A percentile compares a stretch with the other conserved stretches of the same genome.
Evolutionary conservation across 2,329 filamentous ascomycete genomes (phyloP).

Genomic region (Claviceps purpurea): DNA sequence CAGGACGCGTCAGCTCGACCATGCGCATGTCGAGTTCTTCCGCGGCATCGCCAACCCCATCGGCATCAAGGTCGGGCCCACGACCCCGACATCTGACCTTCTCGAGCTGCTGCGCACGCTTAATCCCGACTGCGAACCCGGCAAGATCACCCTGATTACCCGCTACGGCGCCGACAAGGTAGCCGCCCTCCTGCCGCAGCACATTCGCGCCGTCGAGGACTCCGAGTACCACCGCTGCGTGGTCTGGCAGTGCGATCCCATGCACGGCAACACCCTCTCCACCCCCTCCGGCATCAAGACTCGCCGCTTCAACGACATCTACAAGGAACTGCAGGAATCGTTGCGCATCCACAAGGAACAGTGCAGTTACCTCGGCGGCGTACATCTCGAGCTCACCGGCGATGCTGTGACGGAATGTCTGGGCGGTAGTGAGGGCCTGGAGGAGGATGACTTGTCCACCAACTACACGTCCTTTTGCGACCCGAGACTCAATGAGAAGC

Average conservation of each 20-base stretch:
- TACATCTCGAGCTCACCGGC: slow-evolving; percentile 89
- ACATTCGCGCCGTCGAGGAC: slow-evolving; percentile 78
- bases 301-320: slow-evolving; percentile 77
- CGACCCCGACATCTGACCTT: slow-evolving; percentile 64
- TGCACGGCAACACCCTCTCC: slow-evolving; percentile 73
- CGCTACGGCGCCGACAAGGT: slow-evolving; percentile 80
- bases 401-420: slow-evolving; percentile 95
- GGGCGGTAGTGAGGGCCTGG: slow-evolving; percentile 74
- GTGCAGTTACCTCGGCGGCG: slow-evolving; percentile 77
- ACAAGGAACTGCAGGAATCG: slow-evolving; percentile 73
- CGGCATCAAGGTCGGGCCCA: slow-evolving; percentile 89
- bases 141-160: slow-evolving; percentile 93
- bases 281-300: slow-evolving; percentile 79
- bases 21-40: slow-evolving; percentile 95
- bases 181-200: slow-evolving; percentile 57
- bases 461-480: slow-evolving; percentile 97
- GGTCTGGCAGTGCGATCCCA: slow-evolving; percentile 97
- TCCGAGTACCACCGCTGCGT: slow-evolving; percentile 56
- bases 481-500: slow-evolving; percentile 90
- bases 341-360: slow-evolving; percentile 73
- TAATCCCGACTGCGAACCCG: slow-evolving; percentile 68
- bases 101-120: slow-evolving; percentile 69
- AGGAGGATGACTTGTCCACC: slow-evolving; percentile 74
- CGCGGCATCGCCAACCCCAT: slow-evolving; percentile 91
- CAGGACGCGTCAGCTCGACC: slow-evolving; percentile 82